Conservation (phyloP, 805 yeast species). For the Starmerella cellae region DNA sequence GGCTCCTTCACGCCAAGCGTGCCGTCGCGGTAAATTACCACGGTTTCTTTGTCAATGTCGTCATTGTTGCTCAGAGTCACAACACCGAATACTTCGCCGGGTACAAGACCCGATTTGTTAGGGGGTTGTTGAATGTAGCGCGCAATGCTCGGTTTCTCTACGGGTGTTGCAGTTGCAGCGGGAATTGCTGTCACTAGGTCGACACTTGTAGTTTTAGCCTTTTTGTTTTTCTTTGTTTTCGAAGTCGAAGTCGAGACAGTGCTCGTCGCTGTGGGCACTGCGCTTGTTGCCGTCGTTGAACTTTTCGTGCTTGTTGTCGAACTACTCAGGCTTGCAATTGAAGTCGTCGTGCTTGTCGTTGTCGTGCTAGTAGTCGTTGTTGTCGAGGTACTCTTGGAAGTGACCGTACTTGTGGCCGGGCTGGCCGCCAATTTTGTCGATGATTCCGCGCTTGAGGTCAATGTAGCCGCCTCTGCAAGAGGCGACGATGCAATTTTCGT, state of each 20-base stretch:
- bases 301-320: background rate
- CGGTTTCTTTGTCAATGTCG: constrained; percentile 15
- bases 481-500: too few species aligned
- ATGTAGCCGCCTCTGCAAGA: too few species aligned
- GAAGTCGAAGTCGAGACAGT: background rate
- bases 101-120: constrained; percentile 5
- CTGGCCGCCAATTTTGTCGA: too few species aligned
- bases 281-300: background rate
- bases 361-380: background rate
- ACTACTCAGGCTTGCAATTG: background rate
- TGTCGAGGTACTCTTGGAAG: background rate
- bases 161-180: background rate
- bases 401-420: background rate
- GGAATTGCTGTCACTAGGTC: background rate
- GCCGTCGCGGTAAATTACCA: constrained; percentile 20
- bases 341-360: background rate
- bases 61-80: constrained; percentile 13
- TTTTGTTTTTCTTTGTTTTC: background rate
- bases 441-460: too few species aligned
- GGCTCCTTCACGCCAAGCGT: constrained; percentile 21
- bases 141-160: background rate
- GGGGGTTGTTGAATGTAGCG: background rate
- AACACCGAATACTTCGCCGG: constrained; percentile 23
- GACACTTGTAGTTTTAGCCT: background rate
- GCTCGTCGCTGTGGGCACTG: background rate